phyloP scores from a whole-genome alignment of 768 basidiomycete genomes.

The Auricularia heimuer region DNA sequence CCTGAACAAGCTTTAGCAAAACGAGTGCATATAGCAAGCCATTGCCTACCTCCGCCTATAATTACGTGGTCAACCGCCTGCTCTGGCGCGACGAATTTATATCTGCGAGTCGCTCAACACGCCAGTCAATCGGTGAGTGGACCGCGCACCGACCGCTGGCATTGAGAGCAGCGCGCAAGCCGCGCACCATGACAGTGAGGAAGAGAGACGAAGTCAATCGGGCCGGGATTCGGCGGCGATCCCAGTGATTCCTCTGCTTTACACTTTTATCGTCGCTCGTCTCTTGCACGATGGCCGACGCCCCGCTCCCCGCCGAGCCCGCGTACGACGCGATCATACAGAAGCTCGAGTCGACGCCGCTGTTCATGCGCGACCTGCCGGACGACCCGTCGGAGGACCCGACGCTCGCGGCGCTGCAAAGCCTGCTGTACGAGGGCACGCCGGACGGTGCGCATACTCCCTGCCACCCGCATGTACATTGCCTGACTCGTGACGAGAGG shows the following conservation, averaged over 20 bases:
- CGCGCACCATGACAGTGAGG: neutral
- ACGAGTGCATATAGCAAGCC: neutral
- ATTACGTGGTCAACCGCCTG: slow-evolving; percentile 72
- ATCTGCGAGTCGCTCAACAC: neutral
- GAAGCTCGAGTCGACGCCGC: slow-evolving; percentile 35
- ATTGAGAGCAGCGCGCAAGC: neutral
- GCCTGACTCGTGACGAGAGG: slow-evolving; percentile 38
- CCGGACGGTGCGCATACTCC: slow-evolving; percentile 68
- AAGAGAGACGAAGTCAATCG: too few species aligned
- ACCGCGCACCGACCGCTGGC: neutral
- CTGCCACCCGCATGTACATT: neutral
- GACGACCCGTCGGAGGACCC: slow-evolving; percentile 51
- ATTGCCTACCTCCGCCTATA: slow-evolving; percentile 66
- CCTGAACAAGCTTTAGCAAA: slow-evolving; percentile 31
- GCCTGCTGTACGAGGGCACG: slow-evolving; percentile 79
- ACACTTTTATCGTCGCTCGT: neutral
- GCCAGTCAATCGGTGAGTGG: neutral
- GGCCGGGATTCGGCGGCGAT: too few species aligned
- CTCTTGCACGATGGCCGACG: neutral
- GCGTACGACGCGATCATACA: neutral
- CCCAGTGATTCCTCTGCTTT: too few species aligned
- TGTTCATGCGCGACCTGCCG: slow-evolving; percentile 90
- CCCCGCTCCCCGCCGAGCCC: neutral
- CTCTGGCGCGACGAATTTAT: slow-evolving; percentile 37
- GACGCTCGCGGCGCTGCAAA: slow-evolving; percentile 73